Base-by-base conservation (phyloP, 116 monocot genomes). In the Cymodocea nodosa region DNA sequence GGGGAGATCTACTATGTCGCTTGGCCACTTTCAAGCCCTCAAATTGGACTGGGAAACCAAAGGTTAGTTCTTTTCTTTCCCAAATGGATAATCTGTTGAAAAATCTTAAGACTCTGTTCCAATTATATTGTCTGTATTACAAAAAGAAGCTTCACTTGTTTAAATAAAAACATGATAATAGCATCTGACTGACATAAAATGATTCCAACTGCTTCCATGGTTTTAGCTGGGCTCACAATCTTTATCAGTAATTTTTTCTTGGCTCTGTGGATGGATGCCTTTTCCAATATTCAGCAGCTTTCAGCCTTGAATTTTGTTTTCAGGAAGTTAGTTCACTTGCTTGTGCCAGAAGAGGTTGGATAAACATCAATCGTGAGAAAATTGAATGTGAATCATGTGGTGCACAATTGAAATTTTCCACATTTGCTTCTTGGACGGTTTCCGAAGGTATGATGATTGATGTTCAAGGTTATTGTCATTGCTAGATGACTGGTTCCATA, bases 371-470 rank as follows among this genome's bases (percentile, higher is more conserved):
- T 17, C 50, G 22, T 24, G 80, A 88, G 50, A 85, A 76, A 75
- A 85, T 97, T 80, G 90, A 90, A 76, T 97, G 97, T 40, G 97
- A 90, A 70, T 80, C 73, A 35, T 97, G 97, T 71, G 83, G 97
- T 62, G 81, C 76, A 59, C 85, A 76, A 10, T 79, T 90, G 40
- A 76, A 52, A 48, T 90, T 83, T 75, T 23, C 77, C 59, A 52
- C 60, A 66, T 62, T 73, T 35, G 34, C 81, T 23, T 77, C 85
- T 2, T 80, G 66, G 69, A 77, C 73, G 15, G 60, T 68, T 64
- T 68, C 67, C 39, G 87, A 87, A 76, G 81, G 97, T 90, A 75
- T 59, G 52, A 59, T 74, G 23, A 25, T 0, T n/a, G 34, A 34
- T 67, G 16, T 17, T 35, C 36, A 62, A n/a, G 9, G 20, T 50